phyloP scores from a whole-genome alignment of 2,329 filamentous ascomycete species.

The Pseudogymnoascus sp. region DNA sequence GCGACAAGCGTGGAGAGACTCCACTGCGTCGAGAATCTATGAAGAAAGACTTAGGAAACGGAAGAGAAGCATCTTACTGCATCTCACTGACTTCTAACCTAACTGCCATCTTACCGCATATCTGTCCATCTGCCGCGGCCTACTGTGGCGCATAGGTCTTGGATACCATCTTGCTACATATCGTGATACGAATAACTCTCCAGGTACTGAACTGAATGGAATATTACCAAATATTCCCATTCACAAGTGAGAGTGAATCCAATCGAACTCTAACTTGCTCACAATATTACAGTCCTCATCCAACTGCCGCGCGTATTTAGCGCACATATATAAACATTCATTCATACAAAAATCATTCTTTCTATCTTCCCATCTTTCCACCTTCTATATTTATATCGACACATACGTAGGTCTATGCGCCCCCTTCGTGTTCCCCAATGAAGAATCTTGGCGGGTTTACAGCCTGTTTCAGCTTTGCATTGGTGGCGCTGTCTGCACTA shows the following conservation, averaged over 20 bases:
- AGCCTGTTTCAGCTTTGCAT: neutral
- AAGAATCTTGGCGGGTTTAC: neutral
- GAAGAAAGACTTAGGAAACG: neutral
- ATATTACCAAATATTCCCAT: neutral
- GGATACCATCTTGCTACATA: too few relatives aligned
- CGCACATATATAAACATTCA: too few relatives aligned
- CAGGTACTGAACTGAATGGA: neutral
- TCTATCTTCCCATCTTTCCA: neutral
- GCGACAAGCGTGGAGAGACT: neutral
- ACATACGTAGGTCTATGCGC: neutral
- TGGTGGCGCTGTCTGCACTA: neutral
- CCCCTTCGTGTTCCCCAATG: neutral
- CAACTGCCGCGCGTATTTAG: neutral
- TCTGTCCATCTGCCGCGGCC: neutral
- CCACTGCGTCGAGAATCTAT: neutral
- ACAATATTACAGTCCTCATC: neutral
- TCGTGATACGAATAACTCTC: too few relatives aligned
- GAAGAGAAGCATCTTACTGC: neutral
- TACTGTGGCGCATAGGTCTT: neutral
- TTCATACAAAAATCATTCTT: neutral
- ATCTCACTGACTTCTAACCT: neutral
- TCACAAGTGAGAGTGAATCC: neutral
- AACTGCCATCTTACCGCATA: neutral
- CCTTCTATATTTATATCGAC: neutral
- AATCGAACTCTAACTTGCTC: slow-evolving; percentile 2